Evolutionary conservation across 768 basidiomycete species (phyloP), one percentile per base, ranked within the genome.

Genomic region (Saitozyma podzolica): DNA sequence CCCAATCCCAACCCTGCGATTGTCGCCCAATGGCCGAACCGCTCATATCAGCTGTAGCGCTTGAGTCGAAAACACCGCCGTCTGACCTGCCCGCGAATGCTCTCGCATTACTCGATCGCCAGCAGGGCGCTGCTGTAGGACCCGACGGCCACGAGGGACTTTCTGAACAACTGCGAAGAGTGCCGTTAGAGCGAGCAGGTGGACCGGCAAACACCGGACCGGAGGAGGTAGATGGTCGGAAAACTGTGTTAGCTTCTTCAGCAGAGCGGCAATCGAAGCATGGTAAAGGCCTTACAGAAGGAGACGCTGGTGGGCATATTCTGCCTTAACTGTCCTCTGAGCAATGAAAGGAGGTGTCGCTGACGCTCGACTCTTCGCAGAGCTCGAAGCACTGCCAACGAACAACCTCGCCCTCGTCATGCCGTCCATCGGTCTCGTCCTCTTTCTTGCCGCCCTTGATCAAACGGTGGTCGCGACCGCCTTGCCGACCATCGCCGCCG

Each of bases 321-420:
- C 45, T 29, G 19, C 29, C 29, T 29, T 29, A 29, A 29, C 29
- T 29, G 29, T 29, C 29, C 29, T 29, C 29, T 29, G 29, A 29
- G 10, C 39, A 29, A 29, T 17, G 56, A 37, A 16, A 14, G 16
- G 42, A 13, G 17, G 9, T n/a, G 13, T 49, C 5, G 42, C 29
- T 51, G 55, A 39, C 29, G 47, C 37, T 52, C n/a, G 3, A 11
- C 43, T 41, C 16, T 41, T 64, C 29, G 45, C 29, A 73, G 71
- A 73, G 20, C 63, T 76, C 57, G 72, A 73, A 19, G 74, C 61
- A 50, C 37, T 74, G 45, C 75, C 75, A n/a, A 54, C 70, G 11
- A 76, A 76, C 51, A 74, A 72, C 51, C 62, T 76, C 14, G 40
- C 29, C 11, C 19, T 76, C 6, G 75, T 76, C 6, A 72, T 72